Percentiles rank a stretch among this genome's conserved stretches.
Conservation (phyloP, 192 early-diverging fungal species). For the Spizellomyces sp. region DNA sequence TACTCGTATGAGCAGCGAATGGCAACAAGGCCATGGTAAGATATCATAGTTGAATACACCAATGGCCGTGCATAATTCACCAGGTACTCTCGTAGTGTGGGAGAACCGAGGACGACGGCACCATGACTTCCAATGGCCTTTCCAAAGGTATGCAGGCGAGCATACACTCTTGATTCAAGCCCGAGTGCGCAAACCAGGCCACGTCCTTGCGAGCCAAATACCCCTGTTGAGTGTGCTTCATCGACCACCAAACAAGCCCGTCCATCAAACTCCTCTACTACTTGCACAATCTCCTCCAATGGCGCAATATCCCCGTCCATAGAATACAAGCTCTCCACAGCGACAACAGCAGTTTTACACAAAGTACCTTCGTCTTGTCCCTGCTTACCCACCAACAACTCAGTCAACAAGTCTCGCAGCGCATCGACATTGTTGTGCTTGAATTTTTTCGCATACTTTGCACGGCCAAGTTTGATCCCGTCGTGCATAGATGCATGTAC, state of each 20-base stretch:
- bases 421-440: conserved; percentile 67
- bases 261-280: conserved; percentile 33
- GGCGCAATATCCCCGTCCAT: conserved; percentile 85
- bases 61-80: conserved; percentile 82
- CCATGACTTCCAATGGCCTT: conserved; percentile 81
- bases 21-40: conserved; percentile 64
- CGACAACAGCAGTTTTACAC: conserved; percentile 63
- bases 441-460: conserved; percentile 48
- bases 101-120: conserved; percentile 72
- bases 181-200: conserved; percentile 68
- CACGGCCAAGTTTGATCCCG: conserved; percentile 61
- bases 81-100: conserved; percentile 64
- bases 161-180: conserved; percentile 68
- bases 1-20: conserved; percentile 69
- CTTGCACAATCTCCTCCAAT: conserved; percentile 60
- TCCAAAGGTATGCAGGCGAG: conserved; percentile 80
- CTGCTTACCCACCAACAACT: conserved; percentile 5
- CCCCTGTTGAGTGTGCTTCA: conserved; percentile 85
- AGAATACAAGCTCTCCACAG: conserved; percentile 77
- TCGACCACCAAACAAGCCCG: conserved; percentile 75
- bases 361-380: conserved; percentile 30
- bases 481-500: conserved; percentile 86
- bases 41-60: conserved; percentile 80
- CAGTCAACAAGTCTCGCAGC: conserved; percentile 44
- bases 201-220: conserved; percentile 66